These are phyloP conservation scores for Scutellaria barbata DNA, from an alignment of 257 asterid species.

Conservation along the genomic window DNA sequence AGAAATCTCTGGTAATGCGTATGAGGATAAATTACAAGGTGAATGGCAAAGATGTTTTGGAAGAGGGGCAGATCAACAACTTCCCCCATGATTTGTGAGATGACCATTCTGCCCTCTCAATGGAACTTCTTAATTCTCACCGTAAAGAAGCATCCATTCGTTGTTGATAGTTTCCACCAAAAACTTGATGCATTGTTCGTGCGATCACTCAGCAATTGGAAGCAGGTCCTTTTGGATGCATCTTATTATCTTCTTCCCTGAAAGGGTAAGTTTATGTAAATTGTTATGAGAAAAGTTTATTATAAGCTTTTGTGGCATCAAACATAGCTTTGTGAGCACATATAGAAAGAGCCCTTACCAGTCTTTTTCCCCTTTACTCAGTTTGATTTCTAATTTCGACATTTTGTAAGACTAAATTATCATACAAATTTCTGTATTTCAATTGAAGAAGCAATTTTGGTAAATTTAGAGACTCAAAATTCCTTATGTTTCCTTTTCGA, in stretches of 20 bases:
- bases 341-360: slow-evolving; percentile 32
- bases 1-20: slow-evolving; percentile 95
- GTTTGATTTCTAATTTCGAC: slow-evolving; percentile 27
- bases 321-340: slow-evolving; percentile 42
- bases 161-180: slow-evolving; percentile 36
- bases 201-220: slow-evolving; percentile 27
- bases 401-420: slow-evolving; percentile 40
- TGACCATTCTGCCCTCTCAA: not conserved
- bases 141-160: slow-evolving; percentile 37
- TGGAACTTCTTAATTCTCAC: slow-evolving; percentile 22
- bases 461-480: slow-evolving; percentile 16
- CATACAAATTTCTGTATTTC: slow-evolving; percentile 18
- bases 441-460: slow-evolving; percentile 31
- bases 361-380: slow-evolving; percentile 10
- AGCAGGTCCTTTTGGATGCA: slow-evolving; percentile 31
- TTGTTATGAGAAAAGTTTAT: slow-evolving; percentile 39
- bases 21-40: slow-evolving; percentile 73
- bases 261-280: slow-evolving; percentile 53
- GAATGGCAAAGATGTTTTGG: slow-evolving; percentile 71
- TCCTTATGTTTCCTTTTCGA: not conserved
- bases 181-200: slow-evolving; percentile 37
- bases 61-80: slow-evolving; percentile 89
- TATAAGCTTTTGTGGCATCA: slow-evolving; percentile 36
- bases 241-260: slow-evolving; percentile 31
- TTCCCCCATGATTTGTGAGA: slow-evolving; percentile 75